A percentile compares a stretch with the other conserved stretches of the same genome.
phyloP scores from a whole-genome alignment of 2,329 filamentous ascomycete species.

The Diaporthe ilicicola region DNA sequence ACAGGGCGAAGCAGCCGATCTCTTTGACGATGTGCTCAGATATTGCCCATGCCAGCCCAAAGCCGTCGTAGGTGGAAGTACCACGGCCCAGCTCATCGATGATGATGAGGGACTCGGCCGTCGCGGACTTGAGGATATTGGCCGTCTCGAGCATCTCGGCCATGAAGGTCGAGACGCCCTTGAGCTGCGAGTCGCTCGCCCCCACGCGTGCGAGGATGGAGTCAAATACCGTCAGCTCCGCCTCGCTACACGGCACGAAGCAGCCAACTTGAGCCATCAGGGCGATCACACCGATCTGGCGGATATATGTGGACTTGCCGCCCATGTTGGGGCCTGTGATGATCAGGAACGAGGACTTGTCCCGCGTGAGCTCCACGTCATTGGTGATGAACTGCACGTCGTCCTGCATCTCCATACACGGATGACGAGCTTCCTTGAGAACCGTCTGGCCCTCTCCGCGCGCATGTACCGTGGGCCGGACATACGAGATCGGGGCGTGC shows the following conservation, averaged over 20 bases:
- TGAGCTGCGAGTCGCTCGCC: conserved; percentile 94
- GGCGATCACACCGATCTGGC: conserved; percentile 95
- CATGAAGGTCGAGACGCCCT: conserved; percentile 99
- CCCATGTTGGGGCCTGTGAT: conserved; percentile 99
- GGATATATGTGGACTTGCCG: conserved; percentile 97
- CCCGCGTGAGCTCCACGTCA: conserved; percentile 83
- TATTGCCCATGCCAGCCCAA: conserved; percentile 98
- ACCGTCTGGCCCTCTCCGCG: conserved; percentile 89
- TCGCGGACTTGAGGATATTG: conserved; percentile 97
- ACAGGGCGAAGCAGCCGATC: conserved; percentile 92
- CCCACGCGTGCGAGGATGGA: conserved; percentile 96
- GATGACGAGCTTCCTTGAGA: conserved; percentile 92
- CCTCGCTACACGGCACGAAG: conserved; percentile 91
- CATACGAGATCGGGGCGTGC: conserved; percentile 91
- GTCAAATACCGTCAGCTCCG: conserved; percentile 95
- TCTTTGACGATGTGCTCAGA: conserved; percentile 97
- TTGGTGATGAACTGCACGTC: conserved; percentile 99
- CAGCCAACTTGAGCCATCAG: conserved; percentile 97
- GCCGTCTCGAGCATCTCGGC: conserved; percentile 99
- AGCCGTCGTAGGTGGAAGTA: conserved; percentile 97
- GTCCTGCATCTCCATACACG: conserved; percentile 98
- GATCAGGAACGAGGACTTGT: conserved; percentile 88
- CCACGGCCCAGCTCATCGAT: conserved; percentile 97
- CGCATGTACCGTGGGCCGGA: conserved; percentile 87
- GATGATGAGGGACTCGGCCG: conserved; percentile 94